A percentile compares a stretch with the other conserved stretches of the same genome.
These are phyloP conservation scores for Rhodotorula graminis DNA, from an alignment of 768 basidiomycete species.

Conservation along the genomic window DNA sequence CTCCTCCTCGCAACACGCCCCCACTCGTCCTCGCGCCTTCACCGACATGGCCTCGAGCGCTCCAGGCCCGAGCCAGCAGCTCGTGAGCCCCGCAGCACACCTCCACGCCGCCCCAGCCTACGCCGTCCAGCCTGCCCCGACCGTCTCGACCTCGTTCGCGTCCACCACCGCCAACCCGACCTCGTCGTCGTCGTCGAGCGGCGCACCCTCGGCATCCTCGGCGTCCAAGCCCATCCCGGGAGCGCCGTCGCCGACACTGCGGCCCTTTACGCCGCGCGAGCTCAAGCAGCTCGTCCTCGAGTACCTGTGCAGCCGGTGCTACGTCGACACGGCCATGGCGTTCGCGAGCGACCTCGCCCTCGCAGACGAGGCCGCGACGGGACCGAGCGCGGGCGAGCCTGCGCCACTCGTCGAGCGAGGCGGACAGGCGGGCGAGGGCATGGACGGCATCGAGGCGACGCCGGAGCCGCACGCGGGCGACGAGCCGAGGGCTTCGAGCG, in stretches of 20 bases:
- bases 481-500: too few relatives aligned
- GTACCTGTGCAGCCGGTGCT: slow-evolving; percentile 17
- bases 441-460: slow-evolving; percentile 35
- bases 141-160: not conserved
- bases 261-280: slow-evolving; percentile 5
- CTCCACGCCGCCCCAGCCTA: not conserved
- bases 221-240: too few relatives aligned
- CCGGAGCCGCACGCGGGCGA: not conserved
- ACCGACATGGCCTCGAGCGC: not conserved
- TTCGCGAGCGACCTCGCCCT: slow-evolving; percentile 16
- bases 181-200: not conserved
- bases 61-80: not conserved
- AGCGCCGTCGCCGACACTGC: not conserved
- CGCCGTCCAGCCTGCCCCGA: slow-evolving; percentile 15
- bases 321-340: slow-evolving; percentile 28
- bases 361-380: not conserved
- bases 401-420: not conserved
- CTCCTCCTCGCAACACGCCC: not conserved
- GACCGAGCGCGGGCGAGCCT: not conserved
- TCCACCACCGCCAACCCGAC: not conserved
- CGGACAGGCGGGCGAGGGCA: not conserved
- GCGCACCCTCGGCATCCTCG: not conserved
- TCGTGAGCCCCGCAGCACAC: too few relatives aligned
- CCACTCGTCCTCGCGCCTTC: too few relatives aligned
- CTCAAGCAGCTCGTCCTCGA: slow-evolving; percentile 30